Evolutionary conservation across 768 basidiomycete genomes (phyloP).

Genomic region (Goffeauzyma gilvescens): DNA sequence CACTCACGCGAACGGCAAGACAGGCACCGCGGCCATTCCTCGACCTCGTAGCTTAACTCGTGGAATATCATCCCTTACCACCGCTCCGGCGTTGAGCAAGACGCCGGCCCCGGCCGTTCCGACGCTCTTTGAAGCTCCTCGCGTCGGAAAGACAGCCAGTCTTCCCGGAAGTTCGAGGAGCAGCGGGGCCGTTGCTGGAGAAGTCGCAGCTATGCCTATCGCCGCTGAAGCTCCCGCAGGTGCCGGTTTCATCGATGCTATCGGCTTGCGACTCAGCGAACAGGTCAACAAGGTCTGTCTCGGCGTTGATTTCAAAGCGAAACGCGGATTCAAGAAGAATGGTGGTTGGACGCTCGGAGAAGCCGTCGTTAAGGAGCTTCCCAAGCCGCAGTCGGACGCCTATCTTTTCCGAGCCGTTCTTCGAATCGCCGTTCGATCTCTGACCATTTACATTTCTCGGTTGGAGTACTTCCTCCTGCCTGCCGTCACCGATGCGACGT

Average conservation of each 20-base stretch:
- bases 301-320: conserved; percentile 25
- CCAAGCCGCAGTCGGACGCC: conserved; percentile 24
- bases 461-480: conserved; percentile 66
- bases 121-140: conserved; percentile 18
- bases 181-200: conserved; percentile 5
- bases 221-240: conserved; percentile 3
- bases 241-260: conserved; percentile 27
- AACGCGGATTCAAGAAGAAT: conserved; percentile 25
- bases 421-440: conserved; percentile 25
- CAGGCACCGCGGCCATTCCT: conserved; percentile 3
- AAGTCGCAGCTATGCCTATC: conserved; percentile 8
- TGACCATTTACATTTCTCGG: conserved; percentile 31
- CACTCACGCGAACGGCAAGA: neutral
- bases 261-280: conserved; percentile 28
- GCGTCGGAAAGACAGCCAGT: conserved; percentile 19
- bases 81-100: conserved; percentile 8
- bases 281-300: conserved; percentile 27
- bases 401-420: conserved; percentile 30
- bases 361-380: conserved; percentile 28
- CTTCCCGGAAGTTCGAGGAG: conserved; percentile 6
- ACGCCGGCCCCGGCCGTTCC: conserved; percentile 11
- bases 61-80: too few species aligned
- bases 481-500: conserved; percentile 58
- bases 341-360: conserved; percentile 29
- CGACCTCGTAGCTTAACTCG: too few species aligned